Percentiles rank a stretch among this genome's conserved stretches.
Conservation (phyloP, 139 green algal genomes). For the Dunaliella sp. region DNA sequence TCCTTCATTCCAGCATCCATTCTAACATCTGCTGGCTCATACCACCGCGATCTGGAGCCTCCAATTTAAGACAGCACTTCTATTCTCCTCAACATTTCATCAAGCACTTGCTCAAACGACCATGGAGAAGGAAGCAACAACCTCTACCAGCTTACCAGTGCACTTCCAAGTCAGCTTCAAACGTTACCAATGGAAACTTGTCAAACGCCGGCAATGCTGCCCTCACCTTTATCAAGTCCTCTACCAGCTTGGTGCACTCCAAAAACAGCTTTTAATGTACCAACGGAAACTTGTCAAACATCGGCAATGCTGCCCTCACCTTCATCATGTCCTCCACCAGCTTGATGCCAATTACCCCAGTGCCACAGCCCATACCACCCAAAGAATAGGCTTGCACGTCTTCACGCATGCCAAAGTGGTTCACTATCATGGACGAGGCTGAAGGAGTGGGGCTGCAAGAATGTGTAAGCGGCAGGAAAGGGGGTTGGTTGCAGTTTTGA, state of each 20-base stretch:
- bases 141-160: neutral
- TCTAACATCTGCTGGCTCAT: too few species aligned
- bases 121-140: too few species aligned
- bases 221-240: neutral
- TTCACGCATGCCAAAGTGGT: conserved; percentile 70
- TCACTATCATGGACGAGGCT: conserved; percentile 74
- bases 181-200: neutral
- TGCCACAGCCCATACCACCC: conserved; percentile 70
- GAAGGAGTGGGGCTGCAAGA: conserved; percentile 62
- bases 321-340: conserved; percentile 65
- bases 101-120: too few species aligned
- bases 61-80: too few species aligned
- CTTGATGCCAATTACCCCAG: conserved; percentile 54
- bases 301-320: conserved; percentile 9
- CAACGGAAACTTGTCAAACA: neutral
- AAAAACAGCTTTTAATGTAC: neutral
- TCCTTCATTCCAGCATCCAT: too few species aligned
- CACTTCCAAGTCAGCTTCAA: neutral
- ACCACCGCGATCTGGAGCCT: too few species aligned
- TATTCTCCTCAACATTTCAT: too few species aligned
- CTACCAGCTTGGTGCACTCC: neutral
- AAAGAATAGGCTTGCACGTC: conserved; percentile 66
- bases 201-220: neutral
- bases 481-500: too few species aligned
- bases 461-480: too few species aligned